phyloP scores from a whole-genome alignment of 192 early-diverging fungal genomes.

The Geranomyces variabilis region DNA sequence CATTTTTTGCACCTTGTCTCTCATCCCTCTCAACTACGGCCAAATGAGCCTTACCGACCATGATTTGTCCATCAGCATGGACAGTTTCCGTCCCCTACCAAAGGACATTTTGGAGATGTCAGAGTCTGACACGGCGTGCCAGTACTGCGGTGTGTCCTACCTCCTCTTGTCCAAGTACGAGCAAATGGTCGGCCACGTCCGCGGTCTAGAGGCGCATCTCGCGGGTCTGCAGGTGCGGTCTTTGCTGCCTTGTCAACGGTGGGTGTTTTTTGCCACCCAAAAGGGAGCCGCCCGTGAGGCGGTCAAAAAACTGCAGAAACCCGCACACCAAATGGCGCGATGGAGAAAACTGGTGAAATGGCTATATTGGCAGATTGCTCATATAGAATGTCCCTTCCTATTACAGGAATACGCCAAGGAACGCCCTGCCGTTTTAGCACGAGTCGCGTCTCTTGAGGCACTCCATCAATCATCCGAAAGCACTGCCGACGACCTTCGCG shows the following conservation, averaged over 20 bases:
- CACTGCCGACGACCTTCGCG: not conserved
- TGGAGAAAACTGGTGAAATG: not conserved
- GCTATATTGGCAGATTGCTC: not conserved
- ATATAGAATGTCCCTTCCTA: not conserved
- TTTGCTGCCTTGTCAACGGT: not conserved
- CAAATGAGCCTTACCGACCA: too few relatives aligned
- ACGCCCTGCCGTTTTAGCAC: conserved; percentile 26
- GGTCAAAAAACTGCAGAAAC: too few relatives aligned
- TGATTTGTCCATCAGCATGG: too few relatives aligned
- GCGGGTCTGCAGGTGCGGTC: conserved; percentile 42
- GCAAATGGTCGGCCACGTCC: conserved; percentile 46
- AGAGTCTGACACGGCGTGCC: conserved; percentile 56
- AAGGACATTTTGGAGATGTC: conserved; percentile 51
- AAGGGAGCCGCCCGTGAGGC: too few relatives aligned
- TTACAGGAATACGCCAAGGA: conserved; percentile 38
- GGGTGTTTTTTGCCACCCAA: too few relatives aligned
- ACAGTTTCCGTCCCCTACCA: conserved; percentile 36
- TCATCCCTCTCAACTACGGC: too few relatives aligned
- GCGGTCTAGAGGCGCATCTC: conserved; percentile 47
- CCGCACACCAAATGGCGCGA: too few relatives aligned
- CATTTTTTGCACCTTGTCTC: too few relatives aligned
- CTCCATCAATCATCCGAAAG: not conserved
- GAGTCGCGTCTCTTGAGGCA: conserved; percentile 11
- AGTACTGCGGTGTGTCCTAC: conserved; percentile 64
- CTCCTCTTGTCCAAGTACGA: conserved; percentile 57